Base-by-base conservation (phyloP, 1,139 yeast species). In the Candida tropicalis region DNA sequence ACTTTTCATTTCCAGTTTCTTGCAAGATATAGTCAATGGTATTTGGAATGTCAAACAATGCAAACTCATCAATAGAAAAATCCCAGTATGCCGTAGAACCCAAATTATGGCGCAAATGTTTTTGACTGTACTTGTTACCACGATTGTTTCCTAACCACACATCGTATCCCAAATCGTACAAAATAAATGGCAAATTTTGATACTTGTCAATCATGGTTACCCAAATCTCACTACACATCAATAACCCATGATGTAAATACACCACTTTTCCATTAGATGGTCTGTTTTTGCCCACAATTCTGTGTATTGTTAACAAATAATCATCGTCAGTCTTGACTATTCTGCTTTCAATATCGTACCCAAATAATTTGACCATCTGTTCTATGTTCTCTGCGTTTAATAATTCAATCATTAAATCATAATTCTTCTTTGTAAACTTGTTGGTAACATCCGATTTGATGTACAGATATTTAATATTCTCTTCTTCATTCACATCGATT, bases 141-240 rank as follows among this genome's bases (percentile, higher is more conserved):
- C 97, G 69, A 57, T 89, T 89, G 61, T 89, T 89, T 1, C 97
- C 97, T 50, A 89, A 66, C 91, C 95, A 89, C n/a, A 89, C 96
- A 58, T 89, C 96, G 60, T 82, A 89, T 2, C 96, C 96, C 48
- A 82, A 61, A 49, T 87, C 91, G 44, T 84, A 87, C 37, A 91
- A 70, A 2, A 80, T 69, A 57, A 87, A 84, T 0, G 98, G 97
- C 42, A 91, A 63, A 55, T 87, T 87, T 41, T 75, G 72, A 32
- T 78, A 59, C 35, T 81, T 77, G 12, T 82, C 79, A 27, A 82
- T 60, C 77, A 81, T 82, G 24, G 93, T 79, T 36, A 87, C 81
- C 97, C 96, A 88, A 7, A 91, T 79, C 56, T 91, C 98, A 40
- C 95, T 82, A 58, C 84, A 82, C 97, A 91, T 91, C 51, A 91